Conservation (phyloP, 2,329 filamentous ascomycete genomes). For the Ophiocordyceps australis region DNA sequence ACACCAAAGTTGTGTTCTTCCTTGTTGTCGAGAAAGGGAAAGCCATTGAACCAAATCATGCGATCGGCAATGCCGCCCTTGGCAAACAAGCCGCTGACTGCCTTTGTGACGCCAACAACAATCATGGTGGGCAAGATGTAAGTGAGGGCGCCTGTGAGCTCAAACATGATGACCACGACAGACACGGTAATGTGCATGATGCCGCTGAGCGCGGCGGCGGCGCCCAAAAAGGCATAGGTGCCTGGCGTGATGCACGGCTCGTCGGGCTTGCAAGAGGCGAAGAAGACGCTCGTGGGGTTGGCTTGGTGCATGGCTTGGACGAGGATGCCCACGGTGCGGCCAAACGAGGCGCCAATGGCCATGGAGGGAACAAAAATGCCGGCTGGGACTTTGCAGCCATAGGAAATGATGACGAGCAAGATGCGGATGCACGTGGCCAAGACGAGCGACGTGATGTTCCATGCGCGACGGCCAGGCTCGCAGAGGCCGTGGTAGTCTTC, state of each 20-base stretch:
- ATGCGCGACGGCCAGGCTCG: constrained; percentile 56
- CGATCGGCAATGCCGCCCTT: constrained; percentile 93
- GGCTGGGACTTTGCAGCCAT: constrained; percentile 93
- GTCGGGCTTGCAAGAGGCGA: constrained; percentile 75
- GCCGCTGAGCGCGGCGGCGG: constrained; percentile 76
- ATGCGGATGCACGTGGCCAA: constrained; percentile 67
- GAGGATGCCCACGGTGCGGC: constrained; percentile 81
- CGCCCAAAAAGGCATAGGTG: constrained; percentile 90
- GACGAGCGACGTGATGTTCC: constrained; percentile 61
- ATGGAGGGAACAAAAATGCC: constrained; percentile 98
- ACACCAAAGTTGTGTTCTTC: constrained; percentile 96
- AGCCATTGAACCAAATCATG: constrained; percentile 98
- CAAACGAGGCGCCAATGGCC: constrained; percentile 91
- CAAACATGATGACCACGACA: constrained; percentile 98
- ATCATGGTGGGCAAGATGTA: constrained; percentile 99
- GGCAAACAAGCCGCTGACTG: constrained; percentile 77
- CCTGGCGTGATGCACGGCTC: constrained; percentile 93
- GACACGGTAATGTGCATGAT: constrained; percentile 98
- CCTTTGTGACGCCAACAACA: constrained; percentile 91
- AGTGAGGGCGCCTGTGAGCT: constrained; percentile 88
- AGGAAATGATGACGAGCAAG: constrained; percentile 83
- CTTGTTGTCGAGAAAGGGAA: constrained; percentile 92
- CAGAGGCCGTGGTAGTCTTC: constrained; percentile 85
- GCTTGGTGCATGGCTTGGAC: constrained; percentile 79
- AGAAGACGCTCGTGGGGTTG: constrained; percentile 68